These are phyloP conservation scores for Lachnellula arida DNA, from an alignment of 2,329 filamentous ascomycete species.

Conservation along the genomic window DNA sequence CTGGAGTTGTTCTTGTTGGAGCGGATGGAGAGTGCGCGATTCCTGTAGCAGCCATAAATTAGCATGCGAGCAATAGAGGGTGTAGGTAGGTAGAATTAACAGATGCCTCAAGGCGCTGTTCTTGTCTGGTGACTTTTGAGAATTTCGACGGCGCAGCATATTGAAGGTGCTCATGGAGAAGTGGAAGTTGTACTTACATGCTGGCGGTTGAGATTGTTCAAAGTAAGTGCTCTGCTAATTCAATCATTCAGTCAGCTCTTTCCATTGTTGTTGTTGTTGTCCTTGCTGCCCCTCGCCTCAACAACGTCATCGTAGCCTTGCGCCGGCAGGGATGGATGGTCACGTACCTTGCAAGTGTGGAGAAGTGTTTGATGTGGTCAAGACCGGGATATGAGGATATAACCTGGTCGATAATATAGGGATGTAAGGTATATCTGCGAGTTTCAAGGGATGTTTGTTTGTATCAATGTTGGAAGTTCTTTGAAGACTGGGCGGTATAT, in stretches of 20 bases:
- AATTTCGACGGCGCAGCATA: conserved; percentile 18
- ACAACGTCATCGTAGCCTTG: conserved; percentile 9
- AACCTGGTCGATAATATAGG: neutral
- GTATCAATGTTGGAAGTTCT: neutral
- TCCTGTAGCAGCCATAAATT: conserved; percentile 44
- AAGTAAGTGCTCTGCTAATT: conserved; percentile 5
- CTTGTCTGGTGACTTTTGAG: conserved; percentile 13
- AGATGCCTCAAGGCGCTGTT: conserved; percentile 10
- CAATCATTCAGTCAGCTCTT: conserved; percentile 14
- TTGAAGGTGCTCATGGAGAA: conserved; percentile 5
- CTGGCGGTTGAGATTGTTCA: conserved; percentile 5
- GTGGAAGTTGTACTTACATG: conserved; percentile 19
- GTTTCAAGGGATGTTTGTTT: conserved; percentile 2
- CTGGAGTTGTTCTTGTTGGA: conserved; percentile 42
- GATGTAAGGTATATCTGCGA: neutral
- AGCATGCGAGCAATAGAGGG: neutral
- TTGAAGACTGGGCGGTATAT: too few relatives aligned
- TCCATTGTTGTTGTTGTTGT: conserved; percentile 8
- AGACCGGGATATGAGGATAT: conserved; percentile 13
- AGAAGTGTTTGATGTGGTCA: neutral
- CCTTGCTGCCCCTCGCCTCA: conserved; percentile 1
- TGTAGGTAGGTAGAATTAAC: neutral
- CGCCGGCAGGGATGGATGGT: neutral
- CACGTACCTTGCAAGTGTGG: neutral
- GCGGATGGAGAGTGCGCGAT: conserved; percentile 69